Percentiles rank a stretch among this genome's conserved stretches.
Conservation (phyloP, 257 asterid genomes). For the Asclepias syriaca region DNA sequence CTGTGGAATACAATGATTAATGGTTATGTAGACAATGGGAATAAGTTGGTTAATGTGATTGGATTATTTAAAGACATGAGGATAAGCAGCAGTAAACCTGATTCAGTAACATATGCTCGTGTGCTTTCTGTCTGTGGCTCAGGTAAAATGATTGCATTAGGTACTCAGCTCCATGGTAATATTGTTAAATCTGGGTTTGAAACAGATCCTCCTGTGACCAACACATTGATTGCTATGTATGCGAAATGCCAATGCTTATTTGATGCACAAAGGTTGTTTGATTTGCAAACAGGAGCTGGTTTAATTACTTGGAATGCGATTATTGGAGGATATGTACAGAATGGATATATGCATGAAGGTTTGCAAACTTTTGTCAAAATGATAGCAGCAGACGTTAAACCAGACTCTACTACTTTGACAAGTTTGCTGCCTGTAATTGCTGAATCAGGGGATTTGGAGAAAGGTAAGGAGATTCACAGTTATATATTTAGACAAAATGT, state of each 20-base stretch:
- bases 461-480: constrained; percentile 70
- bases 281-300: constrained; percentile 33
- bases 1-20: constrained; percentile 84
- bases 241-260: constrained; percentile 50
- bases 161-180: constrained; percentile 62
- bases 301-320: constrained; percentile 72
- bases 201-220: constrained; percentile 53
- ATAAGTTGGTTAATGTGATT: constrained; percentile 36
- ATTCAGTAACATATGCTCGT: constrained; percentile 59
- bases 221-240: constrained; percentile 72
- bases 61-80: constrained; percentile 60
- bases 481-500: constrained; percentile 54
- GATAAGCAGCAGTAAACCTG: constrained; percentile 41
- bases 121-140: constrained; percentile 60
- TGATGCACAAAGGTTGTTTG: constrained; percentile 59
- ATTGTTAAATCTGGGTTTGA: constrained; percentile 54
- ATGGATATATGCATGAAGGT: constrained; percentile 56
- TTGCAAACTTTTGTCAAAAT: constrained; percentile 44
- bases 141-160: constrained; percentile 43
- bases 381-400: constrained; percentile 44
- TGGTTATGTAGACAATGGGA: constrained; percentile 45
- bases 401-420: constrained; percentile 73
- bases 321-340: constrained; percentile 79
- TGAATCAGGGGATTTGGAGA: constrained; percentile 31
- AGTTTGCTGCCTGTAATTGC: constrained; percentile 69